Evolutionary conservation across 352 stramenopile genomes (phyloP), one percentile per base, ranked within the genome.

Genomic region (Phytophthora rubi): DNA sequence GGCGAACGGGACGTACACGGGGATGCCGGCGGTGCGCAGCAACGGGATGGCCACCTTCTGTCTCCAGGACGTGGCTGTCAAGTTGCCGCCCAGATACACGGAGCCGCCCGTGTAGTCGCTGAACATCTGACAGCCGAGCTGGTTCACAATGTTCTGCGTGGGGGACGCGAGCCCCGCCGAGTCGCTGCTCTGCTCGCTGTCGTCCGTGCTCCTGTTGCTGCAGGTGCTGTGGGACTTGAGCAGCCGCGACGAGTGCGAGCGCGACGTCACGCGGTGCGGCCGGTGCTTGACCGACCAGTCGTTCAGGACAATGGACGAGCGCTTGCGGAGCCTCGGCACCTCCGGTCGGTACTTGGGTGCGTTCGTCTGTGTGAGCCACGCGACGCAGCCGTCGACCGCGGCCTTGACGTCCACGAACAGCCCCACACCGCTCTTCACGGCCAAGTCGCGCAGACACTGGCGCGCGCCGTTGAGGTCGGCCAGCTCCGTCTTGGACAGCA

Each of bases 401-500:
- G 64, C 51, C 4, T 26, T 47, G 18, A 96, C 74, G 63, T 86
- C 70, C 0, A 82, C 72, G 53, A 81, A 93, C n/a, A 96, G 21
- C 3, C 68, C 76, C 7, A 95, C 65, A 16, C 70, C 59, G 49
- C 79, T 65, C 42, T 82, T 83, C 9, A 65, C 18, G 3, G 89
- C 89, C 4, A 96, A 68, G 8, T 91, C 80, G 6, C 85, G 79
- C 21, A 97, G 68, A 76, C 86, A 96, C 56, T 90, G 86, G 13
- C 91, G 79, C 4, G 88, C 90, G 16, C 87, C 85, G 51, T 96
- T 95, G 5, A 97, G 70, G 63, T 97, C 91, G 0, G 87, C 88
- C 10, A 95, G 59, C 59, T 97, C 88, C 15, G 77, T 77, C 15
- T 75, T 59, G n/a, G 79, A 80, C 0, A 96, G 48, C 26, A 37